phyloP scores from a whole-genome alignment of 116 monocot species.

The Trichopus zeylanicus region DNA sequence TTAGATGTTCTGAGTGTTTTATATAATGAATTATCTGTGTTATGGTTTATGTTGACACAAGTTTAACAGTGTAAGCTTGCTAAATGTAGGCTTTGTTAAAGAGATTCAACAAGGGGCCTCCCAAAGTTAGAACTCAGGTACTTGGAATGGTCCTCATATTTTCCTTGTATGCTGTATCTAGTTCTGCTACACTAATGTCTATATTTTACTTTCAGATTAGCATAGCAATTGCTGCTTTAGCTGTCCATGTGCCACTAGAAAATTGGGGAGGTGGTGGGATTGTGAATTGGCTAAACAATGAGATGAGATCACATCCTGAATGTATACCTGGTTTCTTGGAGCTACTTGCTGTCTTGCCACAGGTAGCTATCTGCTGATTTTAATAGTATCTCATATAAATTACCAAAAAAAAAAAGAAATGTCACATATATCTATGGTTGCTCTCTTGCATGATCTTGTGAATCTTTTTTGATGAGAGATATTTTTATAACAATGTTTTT shows the following conservation, averaged over 20 bases:
- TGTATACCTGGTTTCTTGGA: conserved; percentile 86
- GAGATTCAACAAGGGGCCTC: conserved; percentile 72
- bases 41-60: too few species aligned
- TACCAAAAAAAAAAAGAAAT: neutral
- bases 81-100: conserved; percentile 69
- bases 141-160: neutral
- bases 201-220: conserved; percentile 59
- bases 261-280: conserved; percentile 94
- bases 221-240: conserved; percentile 88
- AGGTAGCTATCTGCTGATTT: conserved; percentile 44
- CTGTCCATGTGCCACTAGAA: conserved; percentile 85
- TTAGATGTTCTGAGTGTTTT: too few species aligned
- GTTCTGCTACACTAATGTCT: conserved; percentile 1
- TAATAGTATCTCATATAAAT: too few species aligned
- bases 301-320: conserved; percentile 83
- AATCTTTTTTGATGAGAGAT: neutral
- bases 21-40: too few species aligned
- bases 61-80: too few species aligned
- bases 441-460: neutral
- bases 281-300: conserved; percentile 76
- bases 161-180: neutral
- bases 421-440: conserved; percentile 2
- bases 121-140: conserved; percentile 97
- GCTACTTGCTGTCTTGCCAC: conserved; percentile 75
- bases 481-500: neutral